Conservation (phyloP, 2,329 filamentous ascomycete species). For the Apiospora aurea region DNA sequence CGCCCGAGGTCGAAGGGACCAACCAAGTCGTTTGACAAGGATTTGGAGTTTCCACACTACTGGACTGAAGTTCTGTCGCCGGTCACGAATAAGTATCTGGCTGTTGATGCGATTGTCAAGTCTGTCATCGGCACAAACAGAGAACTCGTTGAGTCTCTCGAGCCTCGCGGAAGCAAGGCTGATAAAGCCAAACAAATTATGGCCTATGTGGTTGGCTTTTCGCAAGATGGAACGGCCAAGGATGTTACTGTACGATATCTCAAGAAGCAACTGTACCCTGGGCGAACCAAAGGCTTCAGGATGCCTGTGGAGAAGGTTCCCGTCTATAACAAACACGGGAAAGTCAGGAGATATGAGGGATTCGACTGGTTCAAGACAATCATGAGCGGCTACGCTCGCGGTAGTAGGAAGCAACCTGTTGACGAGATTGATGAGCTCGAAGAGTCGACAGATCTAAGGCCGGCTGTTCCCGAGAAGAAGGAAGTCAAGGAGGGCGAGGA, state of each 20-base stretch:
- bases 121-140: slow-evolving; percentile 73
- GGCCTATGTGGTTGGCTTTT: slow-evolving; percentile 86
- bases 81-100: slow-evolving; percentile 77
- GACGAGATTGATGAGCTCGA: slow-evolving; percentile 82
- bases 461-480: slow-evolving; percentile 76
- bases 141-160: slow-evolving; percentile 76
- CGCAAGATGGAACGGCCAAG: slow-evolving; percentile 85
- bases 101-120: slow-evolving; percentile 79
- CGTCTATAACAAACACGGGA: slow-evolving; percentile 78
- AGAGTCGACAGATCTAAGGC: slow-evolving; percentile 77
- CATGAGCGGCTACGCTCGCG: slow-evolving; percentile 74
- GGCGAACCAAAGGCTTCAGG: slow-evolving; percentile 86
- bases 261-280: slow-evolving; percentile 80
- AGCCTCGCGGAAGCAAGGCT: slow-evolving; percentile 82
- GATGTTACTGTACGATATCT: slow-evolving; percentile 94
- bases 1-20: slow-evolving; percentile 47
- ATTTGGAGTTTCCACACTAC: slow-evolving; percentile 85
- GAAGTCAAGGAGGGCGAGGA: slow-evolving; percentile 77
- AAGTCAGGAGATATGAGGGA: slow-evolving; percentile 76
- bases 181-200: slow-evolving; percentile 89
- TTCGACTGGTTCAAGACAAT: slow-evolving; percentile 89
- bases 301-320: slow-evolving; percentile 82
- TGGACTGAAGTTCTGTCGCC: slow-evolving; percentile 93
- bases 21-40: slow-evolving; percentile 69
- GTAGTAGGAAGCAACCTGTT: slow-evolving; percentile 55